Evolutionary conservation across 345 rosid genomes (phyloP).

Genomic region (Lepidium aucheri): DNA sequence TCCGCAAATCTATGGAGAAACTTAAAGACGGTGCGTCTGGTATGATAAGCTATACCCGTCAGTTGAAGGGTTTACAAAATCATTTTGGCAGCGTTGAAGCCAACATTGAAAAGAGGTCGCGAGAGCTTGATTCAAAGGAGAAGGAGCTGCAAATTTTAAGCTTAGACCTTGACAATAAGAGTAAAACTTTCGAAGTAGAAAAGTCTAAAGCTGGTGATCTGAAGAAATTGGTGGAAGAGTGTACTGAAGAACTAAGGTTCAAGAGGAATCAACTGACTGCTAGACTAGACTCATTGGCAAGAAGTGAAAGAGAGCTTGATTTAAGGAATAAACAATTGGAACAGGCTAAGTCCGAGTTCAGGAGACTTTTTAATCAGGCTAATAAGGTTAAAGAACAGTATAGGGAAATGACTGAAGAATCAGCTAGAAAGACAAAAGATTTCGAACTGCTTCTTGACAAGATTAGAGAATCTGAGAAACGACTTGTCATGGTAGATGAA

Average conservation of each 20-base stretch:
- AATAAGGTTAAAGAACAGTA: too few relatives aligned
- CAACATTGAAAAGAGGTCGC: not conserved
- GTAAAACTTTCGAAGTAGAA: not conserved
- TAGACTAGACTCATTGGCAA: not conserved
- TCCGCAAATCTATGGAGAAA: not conserved
- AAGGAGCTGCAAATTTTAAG: constrained; percentile 5
- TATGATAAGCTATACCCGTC: not conserved
- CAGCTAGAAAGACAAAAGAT: too few relatives aligned
- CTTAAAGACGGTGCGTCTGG: not conserved
- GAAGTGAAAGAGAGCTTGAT: constrained; percentile 3
- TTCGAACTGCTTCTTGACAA: too few relatives aligned
- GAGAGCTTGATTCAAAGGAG: not conserved
- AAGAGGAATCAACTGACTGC: not conserved
- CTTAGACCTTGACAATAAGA: not conserved
- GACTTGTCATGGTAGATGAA: not conserved
- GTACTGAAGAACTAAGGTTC: not conserved
- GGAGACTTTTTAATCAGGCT: not conserved
- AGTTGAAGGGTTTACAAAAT: not conserved
- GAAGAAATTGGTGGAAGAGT: constrained; percentile 8
- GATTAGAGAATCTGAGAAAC: too few relatives aligned
- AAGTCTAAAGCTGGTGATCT: constrained; percentile 13
- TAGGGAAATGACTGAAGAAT: too few relatives aligned
- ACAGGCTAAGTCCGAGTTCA: not conserved
- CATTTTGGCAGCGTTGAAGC: not conserved
- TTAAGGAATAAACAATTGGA: not conserved